Conservation (phyloP, 306 rosid genomes). For the cucumber (Cucumis sativus) region DNA sequence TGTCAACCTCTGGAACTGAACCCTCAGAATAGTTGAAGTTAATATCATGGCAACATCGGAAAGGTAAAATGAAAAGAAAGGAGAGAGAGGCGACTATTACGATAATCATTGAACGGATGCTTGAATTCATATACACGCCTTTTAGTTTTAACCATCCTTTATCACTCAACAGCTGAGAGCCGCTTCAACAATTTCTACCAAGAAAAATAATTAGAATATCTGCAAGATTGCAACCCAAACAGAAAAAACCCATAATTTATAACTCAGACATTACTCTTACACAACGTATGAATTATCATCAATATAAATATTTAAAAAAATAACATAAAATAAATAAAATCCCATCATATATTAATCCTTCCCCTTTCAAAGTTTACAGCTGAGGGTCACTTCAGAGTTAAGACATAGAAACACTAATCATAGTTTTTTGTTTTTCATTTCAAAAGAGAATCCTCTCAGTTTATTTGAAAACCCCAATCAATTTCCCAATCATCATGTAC, state of each 20-base stretch:
- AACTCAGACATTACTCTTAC: not conserved
- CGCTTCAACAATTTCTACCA: conserved; percentile 3
- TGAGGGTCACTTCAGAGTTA: not conserved
- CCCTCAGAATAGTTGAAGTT: not conserved
- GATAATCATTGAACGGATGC: conserved; percentile 38
- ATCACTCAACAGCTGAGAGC: conserved; percentile 8
- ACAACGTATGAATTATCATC: not conserved
- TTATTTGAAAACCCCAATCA: not conserved
- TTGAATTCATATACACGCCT: conserved; percentile 33
- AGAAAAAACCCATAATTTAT: not conserved
- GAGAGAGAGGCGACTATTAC: conserved; percentile 30
- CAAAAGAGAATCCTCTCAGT: not conserved
- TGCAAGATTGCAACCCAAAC: conserved; percentile 10
- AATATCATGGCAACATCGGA: not conserved
- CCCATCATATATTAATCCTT: not conserved
- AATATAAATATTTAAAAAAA: not conserved
- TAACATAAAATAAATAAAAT: not conserved
- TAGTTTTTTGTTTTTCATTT: not conserved
- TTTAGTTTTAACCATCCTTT: conserved; percentile 26
- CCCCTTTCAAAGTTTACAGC: not conserved
- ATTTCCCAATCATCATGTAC: not conserved
- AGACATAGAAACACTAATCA: not conserved
- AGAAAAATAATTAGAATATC: conserved; percentile 7
- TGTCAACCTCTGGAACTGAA: not conserved
- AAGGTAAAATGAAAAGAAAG: not conserved